Conservation (phyloP, 192 early-diverging fungal genomes). For the Allomyces arbusculus region DNA sequence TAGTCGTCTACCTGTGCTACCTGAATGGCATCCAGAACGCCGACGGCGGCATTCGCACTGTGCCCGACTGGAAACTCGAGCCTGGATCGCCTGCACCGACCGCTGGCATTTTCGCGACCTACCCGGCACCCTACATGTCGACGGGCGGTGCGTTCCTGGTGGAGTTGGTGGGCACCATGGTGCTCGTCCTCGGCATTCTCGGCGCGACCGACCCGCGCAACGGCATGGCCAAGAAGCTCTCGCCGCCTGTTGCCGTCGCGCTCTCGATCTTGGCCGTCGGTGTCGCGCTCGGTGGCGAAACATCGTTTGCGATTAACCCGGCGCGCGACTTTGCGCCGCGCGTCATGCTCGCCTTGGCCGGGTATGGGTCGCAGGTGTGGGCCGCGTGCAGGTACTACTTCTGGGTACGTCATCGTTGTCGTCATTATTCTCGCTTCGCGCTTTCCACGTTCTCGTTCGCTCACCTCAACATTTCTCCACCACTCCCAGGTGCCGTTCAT, state of each 20-base stretch:
- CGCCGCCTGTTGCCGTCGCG: constrained; percentile 2
- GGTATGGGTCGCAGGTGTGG: constrained; percentile 48
- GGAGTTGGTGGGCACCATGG: constrained; percentile 45
- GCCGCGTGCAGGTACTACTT: constrained; percentile 34
- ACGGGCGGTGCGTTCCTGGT: constrained; percentile 30
- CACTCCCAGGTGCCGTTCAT: background rate
- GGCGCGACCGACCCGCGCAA: constrained; percentile 17
- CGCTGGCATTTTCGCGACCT: constrained; percentile 43
- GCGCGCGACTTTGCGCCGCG: constrained; percentile 65
- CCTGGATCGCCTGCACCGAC: constrained; percentile 24
- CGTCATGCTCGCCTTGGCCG: constrained; percentile 41
- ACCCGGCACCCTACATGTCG: constrained; percentile 28
- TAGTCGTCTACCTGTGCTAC: constrained; percentile 43
- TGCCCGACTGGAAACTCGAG: constrained; percentile 7
- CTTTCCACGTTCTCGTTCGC: too few relatives aligned
- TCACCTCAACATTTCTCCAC: too few relatives aligned
- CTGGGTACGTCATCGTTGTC: background rate
- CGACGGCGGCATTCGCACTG: constrained; percentile 23
- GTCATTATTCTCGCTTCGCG: too few relatives aligned
- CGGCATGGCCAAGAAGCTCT: constrained; percentile 3
- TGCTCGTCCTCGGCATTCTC: constrained; percentile 42
- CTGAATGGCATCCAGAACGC: constrained; percentile 29
- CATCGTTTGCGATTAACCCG: constrained; percentile 40
- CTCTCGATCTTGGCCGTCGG: constrained; percentile 22
- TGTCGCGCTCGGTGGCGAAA: constrained; percentile 31